Conservation (phyloP, 2,329 filamentous ascomycete genomes). For the Nemania sp. region DNA sequence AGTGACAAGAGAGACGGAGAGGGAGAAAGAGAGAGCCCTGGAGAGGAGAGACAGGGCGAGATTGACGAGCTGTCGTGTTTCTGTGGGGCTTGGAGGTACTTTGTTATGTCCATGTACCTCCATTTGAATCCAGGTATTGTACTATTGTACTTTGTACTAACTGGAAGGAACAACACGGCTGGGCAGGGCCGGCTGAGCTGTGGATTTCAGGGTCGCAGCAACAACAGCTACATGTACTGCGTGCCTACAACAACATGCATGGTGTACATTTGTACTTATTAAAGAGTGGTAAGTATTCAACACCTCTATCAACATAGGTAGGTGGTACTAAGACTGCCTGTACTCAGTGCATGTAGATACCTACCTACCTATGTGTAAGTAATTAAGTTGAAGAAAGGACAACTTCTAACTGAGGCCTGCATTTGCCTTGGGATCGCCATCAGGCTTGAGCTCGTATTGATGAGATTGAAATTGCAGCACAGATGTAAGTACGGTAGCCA, state of each 20-base stretch:
- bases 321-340: too few relatives aligned
- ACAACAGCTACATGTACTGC: neutral
- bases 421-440: neutral
- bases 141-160: neutral
- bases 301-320: too few relatives aligned
- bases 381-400: too few relatives aligned
- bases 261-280: too few relatives aligned
- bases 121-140: too few relatives aligned
- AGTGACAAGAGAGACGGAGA: neutral
- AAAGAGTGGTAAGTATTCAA: too few relatives aligned
- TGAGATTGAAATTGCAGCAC: conserved; percentile 20
- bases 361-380: too few relatives aligned
- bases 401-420: neutral
- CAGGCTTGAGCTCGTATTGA: conserved; percentile 12
- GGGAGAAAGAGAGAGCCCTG: neutral
- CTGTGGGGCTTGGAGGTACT: too few relatives aligned
- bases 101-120: too few relatives aligned
- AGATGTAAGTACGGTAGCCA: too few relatives aligned
- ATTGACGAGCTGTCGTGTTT: neutral
- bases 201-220: neutral
- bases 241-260: too few relatives aligned
- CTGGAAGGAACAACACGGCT: neutral
- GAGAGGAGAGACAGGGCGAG: neutral
- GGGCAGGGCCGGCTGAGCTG: conserved; percentile 8
- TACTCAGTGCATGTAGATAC: too few relatives aligned